Percentiles rank a stretch among this genome's conserved stretches.
These are phyloP conservation scores for Nepenthes gracilis DNA, from an alignment of 148 eudicot species.

Conservation along the genomic window DNA sequence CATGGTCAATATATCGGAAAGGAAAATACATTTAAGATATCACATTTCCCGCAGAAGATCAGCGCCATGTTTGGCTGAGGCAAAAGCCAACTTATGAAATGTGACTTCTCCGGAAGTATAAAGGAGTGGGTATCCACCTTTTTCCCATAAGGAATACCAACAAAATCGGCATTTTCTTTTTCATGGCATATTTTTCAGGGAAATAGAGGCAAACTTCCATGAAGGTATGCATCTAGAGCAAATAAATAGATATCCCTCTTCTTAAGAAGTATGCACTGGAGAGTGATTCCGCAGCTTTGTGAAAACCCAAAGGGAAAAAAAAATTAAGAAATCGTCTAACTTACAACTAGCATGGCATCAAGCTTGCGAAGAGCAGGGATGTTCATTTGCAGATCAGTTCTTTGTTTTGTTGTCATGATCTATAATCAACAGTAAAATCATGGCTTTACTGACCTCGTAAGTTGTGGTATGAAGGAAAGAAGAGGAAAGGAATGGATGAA, in stretches of 20 bases:
- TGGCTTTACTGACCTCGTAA: not conserved
- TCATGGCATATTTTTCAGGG: not conserved
- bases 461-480: not conserved
- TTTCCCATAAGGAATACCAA: too few species aligned
- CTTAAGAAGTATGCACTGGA: too few species aligned
- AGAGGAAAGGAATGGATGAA: conserved; percentile 4
- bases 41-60: not conserved
- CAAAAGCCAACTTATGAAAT: not conserved
- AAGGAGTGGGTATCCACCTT: too few species aligned
- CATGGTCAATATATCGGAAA: not conserved
- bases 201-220: too few species aligned
- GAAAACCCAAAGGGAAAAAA: not conserved
- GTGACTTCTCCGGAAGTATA: too few species aligned
- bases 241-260: too few species aligned
- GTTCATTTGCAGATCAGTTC: conserved; percentile 63
- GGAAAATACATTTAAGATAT: not conserved
- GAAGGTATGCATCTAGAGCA: too few species aligned
- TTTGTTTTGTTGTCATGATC: conserved; percentile 69
- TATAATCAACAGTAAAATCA: not conserved
- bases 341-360: conserved; percentile 82
- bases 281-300: too few species aligned
- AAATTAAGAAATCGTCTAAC: conserved; percentile 1
- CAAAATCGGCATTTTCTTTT: not conserved
- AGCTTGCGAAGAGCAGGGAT: conserved; percentile 82
- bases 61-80: not conserved